Evolutionary conservation across 805 yeast species (phyloP), one percentile per base, ranked within the genome.

Genomic region (Candida ascalaphidarum): DNA sequence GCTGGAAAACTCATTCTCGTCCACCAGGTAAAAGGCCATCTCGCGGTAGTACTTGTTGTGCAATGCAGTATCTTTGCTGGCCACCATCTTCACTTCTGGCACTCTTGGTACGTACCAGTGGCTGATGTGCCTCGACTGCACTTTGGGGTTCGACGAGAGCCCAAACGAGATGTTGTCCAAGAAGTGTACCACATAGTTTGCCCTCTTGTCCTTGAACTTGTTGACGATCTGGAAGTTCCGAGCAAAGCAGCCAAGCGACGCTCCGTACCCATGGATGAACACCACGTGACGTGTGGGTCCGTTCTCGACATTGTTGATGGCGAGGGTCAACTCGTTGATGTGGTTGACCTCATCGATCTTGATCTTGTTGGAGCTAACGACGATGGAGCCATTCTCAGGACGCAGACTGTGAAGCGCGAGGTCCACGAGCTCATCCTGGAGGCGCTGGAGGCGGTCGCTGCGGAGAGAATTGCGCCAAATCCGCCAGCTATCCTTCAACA

Each of bases 191-290:
- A 60, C 59, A 40, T 66, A 68, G 23, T 62, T 61, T 35, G 35
- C 58, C 25, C 32, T 45, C 37, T 37, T 37, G 25, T 46, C 52
- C 26, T 33, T 31, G 24, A 40, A 36, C 25, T 52, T 42, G 34
- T 44, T 58, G 26, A 72, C 45, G 7, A 62, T 43, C 32, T 64
- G 65, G 31, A 69, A 61, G 34, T 72, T 72, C 28, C 74, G 57
- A 18, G 73, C 74, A 55, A 69, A 72, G 50, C 75, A 70, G 2
- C 77, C 77, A 11, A 60, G 45, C 0, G 74, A 60, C 2, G 78
- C 75, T 0, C 74, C 78, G 45, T 68, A 72, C 0, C 79, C 79
- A 40, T 72, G 79, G 13, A 72, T 31, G 51, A 72, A 62, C 3
- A 71, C 77, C 14, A 72, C 35, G 42, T 70, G 58, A 32, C 54